These are phyloP conservation scores for Pythium monospermum DNA, from an alignment of 352 stramenopile genomes.

Conservation along the genomic window DNA sequence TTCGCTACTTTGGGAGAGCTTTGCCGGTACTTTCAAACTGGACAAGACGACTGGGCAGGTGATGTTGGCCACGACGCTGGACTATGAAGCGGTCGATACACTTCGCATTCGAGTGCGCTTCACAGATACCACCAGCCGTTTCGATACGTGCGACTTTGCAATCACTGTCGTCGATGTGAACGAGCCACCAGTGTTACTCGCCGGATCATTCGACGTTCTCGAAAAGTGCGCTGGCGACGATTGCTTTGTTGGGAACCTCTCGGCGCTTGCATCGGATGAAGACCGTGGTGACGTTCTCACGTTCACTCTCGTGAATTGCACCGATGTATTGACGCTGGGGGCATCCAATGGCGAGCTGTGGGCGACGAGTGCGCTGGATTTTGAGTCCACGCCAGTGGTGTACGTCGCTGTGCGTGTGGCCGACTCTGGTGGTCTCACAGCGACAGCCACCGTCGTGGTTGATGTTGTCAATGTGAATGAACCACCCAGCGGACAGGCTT, in stretches of 20 bases:
- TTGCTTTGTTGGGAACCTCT: conserved; percentile 40
- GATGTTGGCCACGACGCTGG: conserved; percentile 18
- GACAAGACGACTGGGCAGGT: conserved; percentile 18
- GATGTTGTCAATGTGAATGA: conserved; percentile 49
- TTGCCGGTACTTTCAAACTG: conserved; percentile 3
- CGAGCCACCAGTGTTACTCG: conserved; percentile 33
- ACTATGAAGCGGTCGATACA: conserved; percentile 38
- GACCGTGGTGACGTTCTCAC: conserved; percentile 29
- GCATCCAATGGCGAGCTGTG: conserved; percentile 9
- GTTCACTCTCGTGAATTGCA: conserved; percentile 29
- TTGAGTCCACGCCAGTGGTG: conserved; percentile 15
- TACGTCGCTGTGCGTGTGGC: conserved; percentile 18
- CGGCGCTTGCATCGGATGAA: conserved; percentile 38
- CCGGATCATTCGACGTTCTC: conserved; percentile 36
- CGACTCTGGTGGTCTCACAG: conserved; percentile 20
- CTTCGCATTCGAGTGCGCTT: conserved; percentile 36
- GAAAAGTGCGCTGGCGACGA: conserved; percentile 39
- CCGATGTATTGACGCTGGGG: conserved; percentile 4
- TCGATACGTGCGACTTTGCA: conserved; percentile 35
- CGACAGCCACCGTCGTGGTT: conserved; percentile 26
- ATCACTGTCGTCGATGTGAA: conserved; percentile 43
- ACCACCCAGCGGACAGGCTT: conserved; percentile 20
- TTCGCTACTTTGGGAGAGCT: conserved; percentile 15
- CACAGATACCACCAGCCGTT: conserved; percentile 34
- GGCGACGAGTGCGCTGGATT: conserved; percentile 21